These are phyloP conservation scores for Dalechampia spathulata DNA, from an alignment of 441 rosid species.

Conservation along the genomic window DNA sequence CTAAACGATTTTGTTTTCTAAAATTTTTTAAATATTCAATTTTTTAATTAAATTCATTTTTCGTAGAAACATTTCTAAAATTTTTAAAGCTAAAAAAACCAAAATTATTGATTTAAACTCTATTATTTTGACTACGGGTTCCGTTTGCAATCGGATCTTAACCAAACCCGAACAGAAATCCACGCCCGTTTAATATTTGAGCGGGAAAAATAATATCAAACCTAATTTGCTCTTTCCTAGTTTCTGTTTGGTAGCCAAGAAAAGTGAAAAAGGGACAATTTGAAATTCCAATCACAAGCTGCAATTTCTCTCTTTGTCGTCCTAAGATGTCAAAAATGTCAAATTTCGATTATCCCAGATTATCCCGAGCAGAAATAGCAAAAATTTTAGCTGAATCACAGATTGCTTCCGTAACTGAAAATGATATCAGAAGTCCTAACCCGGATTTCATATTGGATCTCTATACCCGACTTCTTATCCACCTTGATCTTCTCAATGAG, in stretches of 20 bases:
- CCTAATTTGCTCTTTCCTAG: not conserved
- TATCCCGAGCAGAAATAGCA: constrained; percentile 50
- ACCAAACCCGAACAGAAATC: not conserved
- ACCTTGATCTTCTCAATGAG: constrained; percentile 63
- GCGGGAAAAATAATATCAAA: constrained; percentile 6
- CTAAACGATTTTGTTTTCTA: too few relatives aligned
- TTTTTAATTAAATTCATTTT: too few relatives aligned
- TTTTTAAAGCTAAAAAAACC: too few relatives aligned
- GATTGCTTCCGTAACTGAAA: constrained; percentile 43
- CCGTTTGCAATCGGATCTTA: too few relatives aligned
- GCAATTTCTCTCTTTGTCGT: not conserved
- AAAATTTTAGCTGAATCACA: constrained; percentile 48
- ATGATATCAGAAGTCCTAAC: constrained; percentile 51
- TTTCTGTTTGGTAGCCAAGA: not conserved
- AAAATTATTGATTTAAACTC: too few relatives aligned
- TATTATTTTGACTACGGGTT: too few relatives aligned
- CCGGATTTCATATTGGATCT: constrained; percentile 49
- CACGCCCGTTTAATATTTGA: not conserved
- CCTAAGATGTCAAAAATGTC: constrained; percentile 72
- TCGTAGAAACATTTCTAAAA: too few relatives aligned
- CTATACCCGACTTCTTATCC: constrained; percentile 57
- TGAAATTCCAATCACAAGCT: not conserved
- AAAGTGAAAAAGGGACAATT: not conserved
- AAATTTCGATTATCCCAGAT: constrained; percentile 51
- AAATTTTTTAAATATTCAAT: too few relatives aligned